phyloP scores from a whole-genome alignment of 495 filamentous ascomycete species.

The Neurospora discreta region DNA sequence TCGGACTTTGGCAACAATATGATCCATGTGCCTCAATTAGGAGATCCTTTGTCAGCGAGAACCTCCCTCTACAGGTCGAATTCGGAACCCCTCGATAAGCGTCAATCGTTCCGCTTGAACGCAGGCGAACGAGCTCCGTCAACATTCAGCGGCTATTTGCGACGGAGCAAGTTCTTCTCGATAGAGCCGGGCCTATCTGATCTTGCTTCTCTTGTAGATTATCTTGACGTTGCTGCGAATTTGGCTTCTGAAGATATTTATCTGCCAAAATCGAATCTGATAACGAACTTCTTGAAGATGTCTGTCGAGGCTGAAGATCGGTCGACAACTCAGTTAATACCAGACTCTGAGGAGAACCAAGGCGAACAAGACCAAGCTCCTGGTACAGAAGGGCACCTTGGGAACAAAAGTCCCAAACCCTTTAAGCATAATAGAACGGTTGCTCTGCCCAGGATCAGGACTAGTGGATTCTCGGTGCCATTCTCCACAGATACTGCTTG shows the following conservation, averaged over 20 bases:
- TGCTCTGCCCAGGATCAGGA: conserved; percentile 3
- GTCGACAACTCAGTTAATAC: background rate
- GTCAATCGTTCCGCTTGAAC: background rate
- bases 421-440: conserved; percentile 5
- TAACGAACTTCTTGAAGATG: background rate
- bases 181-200: conserved; percentile 16
- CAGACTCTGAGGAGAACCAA: background rate
- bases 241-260: background rate
- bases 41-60: background rate
- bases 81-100: background rate
- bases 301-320: background rate
- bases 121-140: conserved; percentile 1
- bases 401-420: background rate
- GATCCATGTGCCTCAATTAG: background rate
- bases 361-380: background rate
- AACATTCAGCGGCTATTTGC: background rate
- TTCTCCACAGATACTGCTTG: background rate
- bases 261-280: background rate
- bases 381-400: background rate
- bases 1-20: background rate
- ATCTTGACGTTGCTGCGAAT: conserved; percentile 6
- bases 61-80: background rate
- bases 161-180: conserved; percentile 11
- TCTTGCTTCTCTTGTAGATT: conserved; percentile 10
- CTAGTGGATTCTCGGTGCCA: background rate